phyloP scores from a whole-genome alignment of 768 basidiomycete species.

The Kwoniella dendrophila region DNA sequence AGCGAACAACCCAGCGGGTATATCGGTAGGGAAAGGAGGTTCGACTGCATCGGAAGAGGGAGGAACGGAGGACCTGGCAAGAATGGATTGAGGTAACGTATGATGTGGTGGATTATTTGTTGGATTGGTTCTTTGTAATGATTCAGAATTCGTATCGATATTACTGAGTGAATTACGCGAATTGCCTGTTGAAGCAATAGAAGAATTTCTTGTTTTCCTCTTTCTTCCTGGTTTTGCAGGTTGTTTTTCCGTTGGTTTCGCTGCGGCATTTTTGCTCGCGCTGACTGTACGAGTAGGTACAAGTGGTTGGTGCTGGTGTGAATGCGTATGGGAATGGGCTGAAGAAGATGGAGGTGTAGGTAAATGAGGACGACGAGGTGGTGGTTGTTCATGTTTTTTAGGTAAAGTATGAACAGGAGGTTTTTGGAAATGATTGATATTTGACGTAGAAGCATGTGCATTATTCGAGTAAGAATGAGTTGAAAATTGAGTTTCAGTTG shows the following conservation, averaged over 20 bases:
- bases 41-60: conserved; percentile 11
- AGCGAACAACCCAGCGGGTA: conserved; percentile 39
- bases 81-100: background rate
- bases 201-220: background rate
- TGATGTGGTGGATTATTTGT: background rate
- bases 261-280: conserved; percentile 2
- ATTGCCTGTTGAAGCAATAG: background rate
- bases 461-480: background rate
- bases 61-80: background rate
- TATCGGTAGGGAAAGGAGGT: conserved; percentile 31
- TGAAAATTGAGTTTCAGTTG: conserved; percentile 1
- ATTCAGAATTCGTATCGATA: conserved; percentile 21
- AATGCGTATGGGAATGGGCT: conserved; percentile 6
- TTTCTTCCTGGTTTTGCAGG: conserved; percentile 6
- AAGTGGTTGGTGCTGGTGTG: conserved; percentile 9
- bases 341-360: conserved; percentile 7
- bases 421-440: conserved; percentile 8
- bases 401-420: conserved; percentile 13
- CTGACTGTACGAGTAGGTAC: conserved; percentile 12
- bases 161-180: conserved; percentile 18
- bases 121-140: background rate
- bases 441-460: background rate
- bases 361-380: conserved; percentile 10
- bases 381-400: conserved; percentile 6
- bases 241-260: conserved; percentile 9